phyloP scores from a whole-genome alignment of 2,329 filamentous ascomycete species.

The Ascosphaera pollenicola region DNA sequence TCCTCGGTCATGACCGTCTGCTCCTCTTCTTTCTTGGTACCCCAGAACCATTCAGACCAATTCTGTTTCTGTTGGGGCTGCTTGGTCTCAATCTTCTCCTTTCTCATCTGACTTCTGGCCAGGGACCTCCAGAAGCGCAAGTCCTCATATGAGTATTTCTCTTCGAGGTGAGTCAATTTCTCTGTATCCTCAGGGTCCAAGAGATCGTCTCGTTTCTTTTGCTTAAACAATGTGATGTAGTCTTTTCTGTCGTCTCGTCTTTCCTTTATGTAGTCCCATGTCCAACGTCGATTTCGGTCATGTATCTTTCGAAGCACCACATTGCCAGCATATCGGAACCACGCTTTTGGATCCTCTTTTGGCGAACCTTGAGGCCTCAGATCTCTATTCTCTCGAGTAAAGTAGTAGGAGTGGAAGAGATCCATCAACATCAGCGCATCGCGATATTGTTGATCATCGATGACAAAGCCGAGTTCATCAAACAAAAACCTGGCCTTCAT shows the following conservation, averaged over 20 bases:
- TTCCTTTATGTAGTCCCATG: conserved; percentile 89
- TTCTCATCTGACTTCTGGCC: conserved; percentile 80
- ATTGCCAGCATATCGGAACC: conserved; percentile 77
- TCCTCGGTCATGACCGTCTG: conserved; percentile 82
- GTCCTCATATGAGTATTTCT: conserved; percentile 82
- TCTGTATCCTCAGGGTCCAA: conserved; percentile 47
- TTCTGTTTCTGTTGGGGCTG: conserved; percentile 49
- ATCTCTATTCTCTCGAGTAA: conserved; percentile 88
- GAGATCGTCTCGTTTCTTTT: conserved; percentile 53
- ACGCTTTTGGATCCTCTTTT: conserved; percentile 78
- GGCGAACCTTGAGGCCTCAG: conserved; percentile 65
- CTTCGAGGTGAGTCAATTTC: conserved; percentile 56
- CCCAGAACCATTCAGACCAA: conserved; percentile 88
- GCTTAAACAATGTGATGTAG: conserved; percentile 94
- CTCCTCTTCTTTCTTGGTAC: conserved; percentile 50
- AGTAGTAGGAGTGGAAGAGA: conserved; percentile 66
- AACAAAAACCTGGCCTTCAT: conserved; percentile 83
- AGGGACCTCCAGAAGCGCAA: conserved; percentile 92
- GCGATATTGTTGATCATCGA: conserved; percentile 93
- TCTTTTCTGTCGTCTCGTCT: conserved; percentile 68
- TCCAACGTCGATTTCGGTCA: conserved; percentile 79
- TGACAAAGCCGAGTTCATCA: conserved; percentile 91
- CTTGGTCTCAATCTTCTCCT: conserved; percentile 80
- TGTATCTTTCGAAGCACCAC: conserved; percentile 87
- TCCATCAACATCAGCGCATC: conserved; percentile 97